A percentile compares a stretch with the other conserved stretches of the same genome.
These are phyloP conservation scores for Alternaria brassicae DNA, from an alignment of 2,329 filamentous ascomycete species.

Conservation along the genomic window DNA sequence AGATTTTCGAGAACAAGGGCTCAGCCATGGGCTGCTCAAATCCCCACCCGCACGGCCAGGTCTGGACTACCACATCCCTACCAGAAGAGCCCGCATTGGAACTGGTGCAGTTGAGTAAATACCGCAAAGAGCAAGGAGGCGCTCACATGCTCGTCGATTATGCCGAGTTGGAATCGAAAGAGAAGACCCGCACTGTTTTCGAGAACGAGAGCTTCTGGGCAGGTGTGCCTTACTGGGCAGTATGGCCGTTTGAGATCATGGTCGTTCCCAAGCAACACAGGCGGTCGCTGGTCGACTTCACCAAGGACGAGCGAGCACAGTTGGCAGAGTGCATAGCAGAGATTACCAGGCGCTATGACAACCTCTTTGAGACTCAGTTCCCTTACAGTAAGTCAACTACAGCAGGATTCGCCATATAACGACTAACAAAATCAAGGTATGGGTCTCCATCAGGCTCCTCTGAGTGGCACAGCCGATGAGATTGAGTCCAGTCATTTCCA, in stretches of 20 bases:
- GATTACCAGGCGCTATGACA: conserved; percentile 91
- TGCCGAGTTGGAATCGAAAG: conserved; percentile 78
- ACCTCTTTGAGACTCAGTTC: conserved; percentile 95
- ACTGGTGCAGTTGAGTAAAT: conserved; percentile 77
- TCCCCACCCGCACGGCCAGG: conserved; percentile 94
- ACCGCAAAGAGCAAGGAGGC: conserved; percentile 74
- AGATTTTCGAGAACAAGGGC: conserved; percentile 99
- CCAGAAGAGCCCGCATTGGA: conserved; percentile 89
- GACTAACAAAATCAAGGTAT: conserved; percentile 65
- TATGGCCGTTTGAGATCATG: conserved; percentile 97
- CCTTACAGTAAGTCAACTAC: conserved; percentile 76
- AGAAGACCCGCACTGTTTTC: conserved; percentile 85
- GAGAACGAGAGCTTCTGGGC: conserved; percentile 86
- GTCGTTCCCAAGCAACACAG: conserved; percentile 85
- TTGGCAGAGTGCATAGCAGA: conserved; percentile 88
- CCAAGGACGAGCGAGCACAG: conserved; percentile 70
- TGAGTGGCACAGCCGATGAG: conserved; percentile 81
- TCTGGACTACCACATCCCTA: conserved; percentile 91
- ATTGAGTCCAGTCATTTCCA: conserved; percentile 89
- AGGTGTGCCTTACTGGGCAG: conserved; percentile 96
- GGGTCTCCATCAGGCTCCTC: conserved; percentile 92
- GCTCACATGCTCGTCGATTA: conserved; percentile 86
- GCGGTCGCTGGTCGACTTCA: conserved; percentile 82
- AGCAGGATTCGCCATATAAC: neutral
- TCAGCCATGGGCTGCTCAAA: conserved; percentile 98